Percentiles rank a stretch among this genome's conserved stretches.
Evolutionary conservation across 805 yeast species (phyloP).

Genomic region (Candida khao-thaluensis): DNA sequence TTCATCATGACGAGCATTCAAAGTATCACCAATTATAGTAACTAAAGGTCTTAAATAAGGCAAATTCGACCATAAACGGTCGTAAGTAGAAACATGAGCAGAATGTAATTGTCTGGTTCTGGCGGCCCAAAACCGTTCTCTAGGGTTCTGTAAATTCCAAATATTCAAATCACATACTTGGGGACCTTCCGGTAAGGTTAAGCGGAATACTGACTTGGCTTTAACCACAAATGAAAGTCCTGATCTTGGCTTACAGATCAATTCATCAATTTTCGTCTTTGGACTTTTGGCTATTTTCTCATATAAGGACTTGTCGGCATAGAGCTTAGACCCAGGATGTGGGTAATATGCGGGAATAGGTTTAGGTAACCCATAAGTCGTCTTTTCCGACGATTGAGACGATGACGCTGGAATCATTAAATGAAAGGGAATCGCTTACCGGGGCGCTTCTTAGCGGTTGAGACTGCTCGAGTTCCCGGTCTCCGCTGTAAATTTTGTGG

Average conservation of each 20-base stretch:
- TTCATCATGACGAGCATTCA: conserved; percentile 56
- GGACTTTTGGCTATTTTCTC: conserved; percentile 42
- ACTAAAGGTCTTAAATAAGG: conserved; percentile 66
- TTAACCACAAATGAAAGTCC: conserved; percentile 66
- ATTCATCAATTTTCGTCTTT: conserved; percentile 42
- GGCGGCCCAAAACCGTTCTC: conserved; percentile 69
- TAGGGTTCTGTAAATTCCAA: conserved; percentile 60
- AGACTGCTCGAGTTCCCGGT: too few relatives aligned
- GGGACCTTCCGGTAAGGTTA: conserved; percentile 67
- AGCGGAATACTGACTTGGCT: conserved; percentile 55
- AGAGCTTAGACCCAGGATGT: conserved; percentile 51
- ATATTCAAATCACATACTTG: conserved; percentile 70
- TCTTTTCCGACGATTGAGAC: conserved; percentile 32
- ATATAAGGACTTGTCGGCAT: conserved; percentile 50
- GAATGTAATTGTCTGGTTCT: conserved; percentile 65
- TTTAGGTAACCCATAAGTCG: conserved; percentile 36
- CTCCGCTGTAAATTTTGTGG: conserved; percentile 1
- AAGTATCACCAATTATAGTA: conserved; percentile 61
- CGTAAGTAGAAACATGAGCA: conserved; percentile 60
- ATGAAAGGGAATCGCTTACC: conserved; percentile 1
- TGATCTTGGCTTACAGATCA: conserved; percentile 51
- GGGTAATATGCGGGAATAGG: conserved; percentile 61
- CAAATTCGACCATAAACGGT: conserved; percentile 62
- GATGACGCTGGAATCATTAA: conserved; percentile 18
- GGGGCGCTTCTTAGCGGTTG: too few relatives aligned